These are phyloP conservation scores for Buxus sempervirens DNA, from an alignment of 164 flowering plant species.

Conservation along the genomic window DNA sequence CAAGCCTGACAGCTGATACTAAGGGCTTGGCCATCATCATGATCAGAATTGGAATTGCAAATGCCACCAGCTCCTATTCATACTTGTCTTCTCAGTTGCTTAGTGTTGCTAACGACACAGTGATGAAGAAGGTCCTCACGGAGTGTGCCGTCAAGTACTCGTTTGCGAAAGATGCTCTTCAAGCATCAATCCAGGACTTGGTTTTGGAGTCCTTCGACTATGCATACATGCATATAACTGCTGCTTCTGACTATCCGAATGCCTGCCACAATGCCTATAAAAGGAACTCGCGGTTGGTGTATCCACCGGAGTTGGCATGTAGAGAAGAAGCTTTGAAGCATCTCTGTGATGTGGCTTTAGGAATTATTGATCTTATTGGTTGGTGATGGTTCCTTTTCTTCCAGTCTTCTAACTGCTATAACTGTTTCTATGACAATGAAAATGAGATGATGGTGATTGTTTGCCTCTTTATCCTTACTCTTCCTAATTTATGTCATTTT, in stretches of 20 bases:
- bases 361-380: slow-evolving; percentile 49
- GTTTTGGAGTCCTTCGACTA: slow-evolving; percentile 45
- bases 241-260: slow-evolving; percentile 70
- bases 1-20: slow-evolving; percentile 45
- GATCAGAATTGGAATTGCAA: slow-evolving; percentile 38
- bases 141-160: slow-evolving; percentile 60
- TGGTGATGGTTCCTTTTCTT: slow-evolving; percentile 16
- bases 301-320: slow-evolving; percentile 47
- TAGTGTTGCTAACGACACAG: slow-evolving; percentile 20
- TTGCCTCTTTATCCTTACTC: too few relatives aligned
- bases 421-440: too few relatives aligned
- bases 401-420: too few relatives aligned
- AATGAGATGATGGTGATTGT: too few relatives aligned
- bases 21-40: slow-evolving; percentile 55
- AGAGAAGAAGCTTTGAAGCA: slow-evolving; percentile 52
- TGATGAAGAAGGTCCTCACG: slow-evolving; percentile 34
- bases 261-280: slow-evolving; percentile 57
- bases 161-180: slow-evolving; percentile 43
- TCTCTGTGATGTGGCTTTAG: slow-evolving; percentile 60
- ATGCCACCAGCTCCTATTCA: slow-evolving; percentile 45
- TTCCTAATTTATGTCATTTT: too few relatives aligned
- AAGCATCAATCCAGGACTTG: slow-evolving; percentile 40
- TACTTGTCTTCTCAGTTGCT: slow-evolving; percentile 39
- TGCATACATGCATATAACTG: slow-evolving; percentile 52
- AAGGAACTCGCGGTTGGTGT: slow-evolving; percentile 38